These are phyloP conservation scores for Eimeria acervulina DNA, from an alignment of 169 alveolate genomes.

Conservation along the genomic window DNA sequence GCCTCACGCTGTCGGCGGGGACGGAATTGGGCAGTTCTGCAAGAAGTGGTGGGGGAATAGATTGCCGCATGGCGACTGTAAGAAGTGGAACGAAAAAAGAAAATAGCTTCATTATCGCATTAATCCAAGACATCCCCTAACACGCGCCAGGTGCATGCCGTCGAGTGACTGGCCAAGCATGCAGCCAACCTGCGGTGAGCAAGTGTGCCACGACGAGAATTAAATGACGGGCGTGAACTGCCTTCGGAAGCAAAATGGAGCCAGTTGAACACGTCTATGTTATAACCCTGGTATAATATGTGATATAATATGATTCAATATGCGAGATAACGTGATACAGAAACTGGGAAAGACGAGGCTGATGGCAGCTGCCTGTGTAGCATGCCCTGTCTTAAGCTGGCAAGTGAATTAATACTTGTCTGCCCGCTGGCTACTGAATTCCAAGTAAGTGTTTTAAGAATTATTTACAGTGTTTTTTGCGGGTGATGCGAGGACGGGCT, in stretches of 20 bases:
- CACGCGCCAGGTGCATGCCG: conserved; percentile 49
- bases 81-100: not conserved
- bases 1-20: conserved; percentile 36
- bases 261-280: not conserved
- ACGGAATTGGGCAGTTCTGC: conserved; percentile 34
- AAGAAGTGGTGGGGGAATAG: conserved; percentile 30
- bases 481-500: too few relatives aligned
- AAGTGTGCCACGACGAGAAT: not conserved
- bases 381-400: too few relatives aligned
- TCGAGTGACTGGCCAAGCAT: conserved; percentile 64
- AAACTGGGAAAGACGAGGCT: not conserved
- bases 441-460: too few relatives aligned
- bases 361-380: too few relatives aligned
- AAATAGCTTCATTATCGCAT: not conserved
- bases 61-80: conserved; percentile 62
- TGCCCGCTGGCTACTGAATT: too few relatives aligned
- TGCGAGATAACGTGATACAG: not conserved
- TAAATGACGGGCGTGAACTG: not conserved
- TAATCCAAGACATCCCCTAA: conserved; percentile 15
- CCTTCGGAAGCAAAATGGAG: not conserved
- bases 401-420: too few relatives aligned
- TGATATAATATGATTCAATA: not conserved
- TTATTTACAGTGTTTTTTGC: too few relatives aligned
- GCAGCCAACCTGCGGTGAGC: conserved; percentile 51
- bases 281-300: not conserved